These are phyloP conservation scores for Hyaloscypha hepaticicola DNA, from an alignment of 495 filamentous ascomycete species.

Conservation along the genomic window DNA sequence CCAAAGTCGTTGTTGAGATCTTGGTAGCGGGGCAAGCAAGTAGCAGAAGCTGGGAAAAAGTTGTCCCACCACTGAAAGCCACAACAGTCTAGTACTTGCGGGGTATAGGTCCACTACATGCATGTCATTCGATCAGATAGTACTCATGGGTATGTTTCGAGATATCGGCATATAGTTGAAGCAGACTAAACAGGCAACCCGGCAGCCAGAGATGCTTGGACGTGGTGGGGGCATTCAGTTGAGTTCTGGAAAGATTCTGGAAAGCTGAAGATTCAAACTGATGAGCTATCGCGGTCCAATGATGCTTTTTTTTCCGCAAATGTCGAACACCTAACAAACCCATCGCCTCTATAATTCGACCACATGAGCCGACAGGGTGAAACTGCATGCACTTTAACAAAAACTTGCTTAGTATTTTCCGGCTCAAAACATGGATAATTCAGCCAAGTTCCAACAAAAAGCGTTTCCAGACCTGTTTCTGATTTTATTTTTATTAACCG, in stretches of 20 bases:
- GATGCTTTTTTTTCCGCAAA: no score
- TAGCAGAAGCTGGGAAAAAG: neutral
- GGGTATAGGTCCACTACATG: conserved; percentile 9
- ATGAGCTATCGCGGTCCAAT: no score
- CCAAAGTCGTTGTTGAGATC: neutral
- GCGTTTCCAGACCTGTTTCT: no score
- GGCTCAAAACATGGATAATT: no score
- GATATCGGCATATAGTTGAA: neutral
- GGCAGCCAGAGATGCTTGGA: conserved; percentile 5
- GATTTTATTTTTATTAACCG: no score
- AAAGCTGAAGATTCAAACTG: neutral
- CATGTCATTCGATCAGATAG: conserved; percentile 22
- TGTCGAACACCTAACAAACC: no score
- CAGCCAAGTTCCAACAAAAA: no score
- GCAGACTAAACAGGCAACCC: neutral
- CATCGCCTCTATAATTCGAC: no score
- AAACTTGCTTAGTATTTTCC: no score
- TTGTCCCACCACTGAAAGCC: neutral
- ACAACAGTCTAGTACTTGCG: neutral
- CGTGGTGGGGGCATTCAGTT: neutral
- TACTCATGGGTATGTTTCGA: neutral
- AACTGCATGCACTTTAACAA: no score
- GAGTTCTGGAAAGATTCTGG: neutral
- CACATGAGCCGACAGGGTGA: no score
- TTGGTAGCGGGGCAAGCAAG: neutral